Conservation (phyloP, 2,329 filamentous ascomycete genomes). For the Thelonectria discophora region DNA sequence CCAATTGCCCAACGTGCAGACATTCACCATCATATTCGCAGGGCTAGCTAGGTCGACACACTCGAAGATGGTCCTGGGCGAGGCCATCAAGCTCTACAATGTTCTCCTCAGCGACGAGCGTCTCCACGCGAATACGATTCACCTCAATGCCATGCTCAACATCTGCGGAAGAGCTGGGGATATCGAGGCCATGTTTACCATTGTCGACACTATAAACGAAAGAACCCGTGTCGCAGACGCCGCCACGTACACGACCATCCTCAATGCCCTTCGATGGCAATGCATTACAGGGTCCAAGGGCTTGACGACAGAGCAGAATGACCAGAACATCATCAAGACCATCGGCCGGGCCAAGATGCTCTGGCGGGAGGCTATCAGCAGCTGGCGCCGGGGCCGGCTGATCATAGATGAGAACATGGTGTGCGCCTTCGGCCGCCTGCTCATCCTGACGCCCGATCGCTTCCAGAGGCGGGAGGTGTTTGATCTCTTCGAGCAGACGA, state of each 20-base stretch:
- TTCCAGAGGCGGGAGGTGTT: slow-evolving; percentile 77
- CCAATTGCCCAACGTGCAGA: slow-evolving; percentile 81
- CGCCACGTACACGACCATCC: slow-evolving; percentile 81
- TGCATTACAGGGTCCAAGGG: slow-evolving; percentile 40
- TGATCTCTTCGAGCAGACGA: slow-evolving; percentile 81
- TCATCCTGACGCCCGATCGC: slow-evolving; percentile 69
- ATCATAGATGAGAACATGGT: slow-evolving; percentile 81
- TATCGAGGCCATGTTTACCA: slow-evolving; percentile 81
- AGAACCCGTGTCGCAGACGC: slow-evolving; percentile 69
- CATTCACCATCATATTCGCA: slow-evolving; percentile 83
- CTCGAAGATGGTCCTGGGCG: slow-evolving; percentile 66
- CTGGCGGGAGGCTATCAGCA: slow-evolving; percentile 82
- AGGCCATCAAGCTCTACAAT: slow-evolving; percentile 80
- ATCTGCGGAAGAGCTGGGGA: slow-evolving; percentile 80
- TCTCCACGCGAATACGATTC: slow-evolving; percentile 78
- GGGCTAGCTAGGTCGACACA: slow-evolving; percentile 73
- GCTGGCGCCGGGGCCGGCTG: slow-evolving; percentile 77
- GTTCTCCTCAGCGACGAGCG: slow-evolving; percentile 71
- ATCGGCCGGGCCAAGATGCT: slow-evolving; percentile 75
- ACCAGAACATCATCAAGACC: slow-evolving; percentile 52
- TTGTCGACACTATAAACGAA: slow-evolving; percentile 77
- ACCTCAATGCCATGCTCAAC: slow-evolving; percentile 87
- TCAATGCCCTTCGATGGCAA: slow-evolving; percentile 74
- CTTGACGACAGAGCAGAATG: slow-evolving; percentile 43
- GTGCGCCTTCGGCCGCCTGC: slow-evolving; percentile 79